Conservation (phyloP, 1,139 yeast species). For the Torulaspora globosa region DNA sequence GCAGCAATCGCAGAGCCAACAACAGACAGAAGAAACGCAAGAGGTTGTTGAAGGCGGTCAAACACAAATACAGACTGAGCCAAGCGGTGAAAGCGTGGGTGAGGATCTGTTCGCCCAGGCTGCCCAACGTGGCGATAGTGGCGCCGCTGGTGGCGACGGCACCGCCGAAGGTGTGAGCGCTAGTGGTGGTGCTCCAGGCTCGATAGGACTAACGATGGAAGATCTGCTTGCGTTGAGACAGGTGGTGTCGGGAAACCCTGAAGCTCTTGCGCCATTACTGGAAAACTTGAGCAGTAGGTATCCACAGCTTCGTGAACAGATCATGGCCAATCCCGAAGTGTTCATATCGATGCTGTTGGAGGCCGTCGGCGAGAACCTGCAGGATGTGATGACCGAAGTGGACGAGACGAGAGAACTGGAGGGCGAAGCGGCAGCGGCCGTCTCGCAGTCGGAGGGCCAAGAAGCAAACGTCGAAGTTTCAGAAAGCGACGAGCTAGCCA, state of each 20-base stretch:
- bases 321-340: slow-evolving; percentile 82
- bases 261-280: slow-evolving; percentile 76
- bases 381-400: slow-evolving; percentile 26
- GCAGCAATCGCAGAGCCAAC: slow-evolving; percentile 33
- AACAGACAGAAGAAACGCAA: slow-evolving; percentile 35
- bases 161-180: slow-evolving; percentile 34
- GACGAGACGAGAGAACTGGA: slow-evolving; percentile 15
- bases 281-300: slow-evolving; percentile 79
- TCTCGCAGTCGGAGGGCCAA: slow-evolving; percentile 33
- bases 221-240: slow-evolving; percentile 67
- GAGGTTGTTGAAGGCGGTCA: slow-evolving; percentile 11
- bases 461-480: slow-evolving; percentile 56
- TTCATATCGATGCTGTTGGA: slow-evolving; percentile 70
- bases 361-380: slow-evolving; percentile 46
- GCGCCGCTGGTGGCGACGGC: slow-evolving; percentile 27
- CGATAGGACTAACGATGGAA: slow-evolving; percentile 40
- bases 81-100: slow-evolving; percentile 23
- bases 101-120: slow-evolving; percentile 65
- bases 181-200: slow-evolving; percentile 33
- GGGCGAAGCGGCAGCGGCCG: slow-evolving; percentile 38
- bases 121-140: slow-evolving; percentile 53
- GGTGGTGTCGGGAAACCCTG: slow-evolving; percentile 82
- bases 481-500: slow-evolving; percentile 83
- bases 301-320: slow-evolving; percentile 81
- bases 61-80: slow-evolving; percentile 5